phyloP scores from a whole-genome alignment of 2,329 filamentous ascomycete species.

The Epichloe amarillans region DNA sequence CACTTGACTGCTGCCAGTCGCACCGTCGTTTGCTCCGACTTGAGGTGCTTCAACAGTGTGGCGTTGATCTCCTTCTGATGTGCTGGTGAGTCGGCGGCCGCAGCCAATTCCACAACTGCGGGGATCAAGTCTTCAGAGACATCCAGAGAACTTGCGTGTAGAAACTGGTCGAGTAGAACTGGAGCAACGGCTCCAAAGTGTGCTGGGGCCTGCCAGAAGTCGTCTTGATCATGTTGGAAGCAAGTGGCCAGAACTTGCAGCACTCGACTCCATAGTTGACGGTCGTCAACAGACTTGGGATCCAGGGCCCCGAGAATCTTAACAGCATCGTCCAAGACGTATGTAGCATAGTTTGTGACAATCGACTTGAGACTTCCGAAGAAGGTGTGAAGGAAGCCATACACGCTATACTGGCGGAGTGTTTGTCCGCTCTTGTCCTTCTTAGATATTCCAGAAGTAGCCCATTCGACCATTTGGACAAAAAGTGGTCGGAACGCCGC shows the following conservation, averaged over 20 bases:
- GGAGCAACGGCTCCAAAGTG: constrained; percentile 66
- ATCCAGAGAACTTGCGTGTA: constrained; percentile 30
- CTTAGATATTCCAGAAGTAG: constrained; percentile 45
- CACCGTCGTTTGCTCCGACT: constrained; percentile 56
- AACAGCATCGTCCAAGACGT: constrained; percentile 64
- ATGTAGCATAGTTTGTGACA: constrained; percentile 81
- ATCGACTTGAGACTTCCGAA: constrained; percentile 85
- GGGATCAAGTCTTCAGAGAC: constrained; percentile 48
- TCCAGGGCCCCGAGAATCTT: constrained; percentile 41
- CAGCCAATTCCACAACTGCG: constrained; percentile 65
- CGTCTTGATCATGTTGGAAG: constrained; percentile 83
- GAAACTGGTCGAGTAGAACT: constrained; percentile 55
- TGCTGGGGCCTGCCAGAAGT: constrained; percentile 87
- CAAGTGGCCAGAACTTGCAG: constrained; percentile 59
- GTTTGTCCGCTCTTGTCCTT: constrained; percentile 44
- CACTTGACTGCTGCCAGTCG: constrained; percentile 72
- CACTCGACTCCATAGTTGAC: constrained; percentile 53
- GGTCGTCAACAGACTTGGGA: constrained; percentile 36
- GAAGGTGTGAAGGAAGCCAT: constrained; percentile 66
- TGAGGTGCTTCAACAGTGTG: constrained; percentile 63
- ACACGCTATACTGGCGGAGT: constrained; percentile 61
- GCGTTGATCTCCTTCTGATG: constrained; percentile 85
- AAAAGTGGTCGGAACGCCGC: constrained; percentile 87
- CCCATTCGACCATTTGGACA: constrained; percentile 73
- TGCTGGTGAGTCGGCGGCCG: constrained; percentile 69